A percentile compares a stretch with the other conserved stretches of the same genome.
Evolutionary conservation across 768 basidiomycete species (phyloP).

Genomic region (Serendipita vermifera): DNA sequence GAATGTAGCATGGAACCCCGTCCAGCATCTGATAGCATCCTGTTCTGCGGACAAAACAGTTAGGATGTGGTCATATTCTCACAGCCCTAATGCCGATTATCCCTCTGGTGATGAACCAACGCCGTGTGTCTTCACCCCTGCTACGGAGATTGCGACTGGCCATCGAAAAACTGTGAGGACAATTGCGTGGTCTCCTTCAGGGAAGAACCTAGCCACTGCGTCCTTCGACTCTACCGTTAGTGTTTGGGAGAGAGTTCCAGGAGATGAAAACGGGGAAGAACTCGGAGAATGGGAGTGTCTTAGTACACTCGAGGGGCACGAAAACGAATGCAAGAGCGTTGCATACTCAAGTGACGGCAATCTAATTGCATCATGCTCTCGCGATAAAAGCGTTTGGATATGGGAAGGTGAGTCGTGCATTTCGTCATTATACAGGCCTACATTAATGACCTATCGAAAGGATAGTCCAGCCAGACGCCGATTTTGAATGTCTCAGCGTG

Average conservation of each 20-base stretch:
- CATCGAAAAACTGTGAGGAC: conserved; percentile 81
- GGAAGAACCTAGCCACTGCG: conserved; percentile 73
- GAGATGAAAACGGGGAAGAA: conserved; percentile 39
- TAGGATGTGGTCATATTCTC: conserved; percentile 59
- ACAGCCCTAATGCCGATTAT: conserved; percentile 18
- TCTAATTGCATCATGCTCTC: conserved; percentile 82
- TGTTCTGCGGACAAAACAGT: conserved; percentile 93
- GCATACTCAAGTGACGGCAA: conserved; percentile 57
- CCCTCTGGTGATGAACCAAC: conserved; percentile 20
- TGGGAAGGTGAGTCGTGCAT: conserved; percentile 68
- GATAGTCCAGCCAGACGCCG: conserved; percentile 75
- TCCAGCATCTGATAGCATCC: conserved; percentile 68
- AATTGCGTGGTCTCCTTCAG: conserved; percentile 81
- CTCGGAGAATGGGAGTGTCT: conserved; percentile 79
- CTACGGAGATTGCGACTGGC: conserved; percentile 62
- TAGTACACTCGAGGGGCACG: conserved; percentile 82
- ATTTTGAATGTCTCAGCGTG: conserved; percentile 90
- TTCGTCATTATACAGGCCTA: conserved; percentile 1
- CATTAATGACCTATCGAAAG: conserved; percentile 9
- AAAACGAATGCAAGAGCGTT: conserved; percentile 87
- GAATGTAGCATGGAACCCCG: conserved; percentile 82
- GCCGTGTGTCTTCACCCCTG: conserved; percentile 35
- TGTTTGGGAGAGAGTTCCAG: conserved; percentile 71
- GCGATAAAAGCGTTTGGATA: conserved; percentile 98
- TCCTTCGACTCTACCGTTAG: conserved; percentile 90